Evolutionary conservation across 768 basidiomycete species (phyloP), one percentile per base, ranked within the genome.

Genomic region (Auriscalpium vulgare): DNA sequence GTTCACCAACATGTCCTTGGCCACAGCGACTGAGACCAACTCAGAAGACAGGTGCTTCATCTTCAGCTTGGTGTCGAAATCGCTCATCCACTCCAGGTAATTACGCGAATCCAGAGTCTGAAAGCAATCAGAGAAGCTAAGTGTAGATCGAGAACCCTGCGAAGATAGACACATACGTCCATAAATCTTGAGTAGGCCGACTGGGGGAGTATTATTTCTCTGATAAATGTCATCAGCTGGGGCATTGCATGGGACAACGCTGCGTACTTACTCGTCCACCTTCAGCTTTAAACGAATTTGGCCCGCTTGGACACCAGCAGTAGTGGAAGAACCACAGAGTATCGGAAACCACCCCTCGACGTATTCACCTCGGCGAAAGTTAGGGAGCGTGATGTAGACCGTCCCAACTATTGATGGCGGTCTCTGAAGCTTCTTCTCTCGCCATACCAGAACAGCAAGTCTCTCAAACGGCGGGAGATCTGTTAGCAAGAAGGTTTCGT

Each of bases 331-430:
- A 44, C 72, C 66, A 45, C 79, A 77, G 52, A 87, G 71, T 3
- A 91, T 80, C 13, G 90, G 87, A 68, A 84, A 93, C 88, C 88
- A 94, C 13, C 91, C 91, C 66, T 94, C 91, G 6, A 89, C 77
- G 4, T 72, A 67, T 61, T 91, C 87, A 16, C 84, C 82, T 23
- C 91, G 77, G 21, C 85, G 80, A 63, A 93, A 88, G 63, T 87
- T 88, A 9, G 71, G 70, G 21, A 93, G 74, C 1, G 83, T 73
- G 52, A 95, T 81, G 21, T 75, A 76, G 19, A 85, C 77, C 29
- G 74, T 77, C 21, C 91, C 91, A 40, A 90, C 63, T 17, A 76
- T 64, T 4, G 68, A 60, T 29, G 29, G 29, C 4, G 83, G 79
- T 66, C 83, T 87, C 62, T 73, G 66, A 29, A 78, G 67, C 60